These are phyloP conservation scores for Arachis monticola DNA, from an alignment of 331 rosid species.

Conservation along the genomic window DNA sequence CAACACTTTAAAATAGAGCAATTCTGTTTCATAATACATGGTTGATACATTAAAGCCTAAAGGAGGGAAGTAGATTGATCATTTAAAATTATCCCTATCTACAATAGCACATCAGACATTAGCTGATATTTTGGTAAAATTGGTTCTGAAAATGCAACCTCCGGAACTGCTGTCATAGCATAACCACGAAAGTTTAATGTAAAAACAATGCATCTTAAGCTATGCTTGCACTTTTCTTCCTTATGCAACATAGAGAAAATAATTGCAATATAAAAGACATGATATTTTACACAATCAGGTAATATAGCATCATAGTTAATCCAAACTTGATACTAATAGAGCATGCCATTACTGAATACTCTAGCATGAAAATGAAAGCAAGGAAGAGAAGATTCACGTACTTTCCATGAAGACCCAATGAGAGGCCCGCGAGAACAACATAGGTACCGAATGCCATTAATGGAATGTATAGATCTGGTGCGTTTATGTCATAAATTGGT, in stretches of 20 bases:
- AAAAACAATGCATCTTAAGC: too few relatives aligned
- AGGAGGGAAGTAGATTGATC: slow-evolving; percentile 11
- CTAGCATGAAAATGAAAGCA: slow-evolving; percentile 1
- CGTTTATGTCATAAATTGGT: slow-evolving; percentile 93
- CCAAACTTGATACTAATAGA: slow-evolving; percentile 15
- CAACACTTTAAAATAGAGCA: slow-evolving; percentile 2
- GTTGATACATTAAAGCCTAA: background rate
- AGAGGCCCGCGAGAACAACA: slow-evolving; percentile 87
- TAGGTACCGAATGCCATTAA: slow-evolving; percentile 98
- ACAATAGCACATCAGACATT: background rate
- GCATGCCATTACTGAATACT: background rate
- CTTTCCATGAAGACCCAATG: slow-evolving; percentile 93
- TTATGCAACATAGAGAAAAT: background rate
- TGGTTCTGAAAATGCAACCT: background rate
- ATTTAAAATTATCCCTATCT: background rate
- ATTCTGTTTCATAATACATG: background rate
- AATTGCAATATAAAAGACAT: background rate
- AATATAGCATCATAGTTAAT: slow-evolving; percentile 7
- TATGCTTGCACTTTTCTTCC: too few relatives aligned
- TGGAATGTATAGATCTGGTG: slow-evolving; percentile 97
- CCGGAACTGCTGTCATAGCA: background rate
- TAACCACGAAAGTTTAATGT: background rate
- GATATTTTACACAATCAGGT: background rate
- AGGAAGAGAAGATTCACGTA: slow-evolving; percentile 44
- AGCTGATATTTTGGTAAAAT: background rate